These are phyloP conservation scores for Antitrichia curtipendula DNA, from an alignment of 225 moss, liverwort and hornwort genomes.

Conservation along the genomic window DNA sequence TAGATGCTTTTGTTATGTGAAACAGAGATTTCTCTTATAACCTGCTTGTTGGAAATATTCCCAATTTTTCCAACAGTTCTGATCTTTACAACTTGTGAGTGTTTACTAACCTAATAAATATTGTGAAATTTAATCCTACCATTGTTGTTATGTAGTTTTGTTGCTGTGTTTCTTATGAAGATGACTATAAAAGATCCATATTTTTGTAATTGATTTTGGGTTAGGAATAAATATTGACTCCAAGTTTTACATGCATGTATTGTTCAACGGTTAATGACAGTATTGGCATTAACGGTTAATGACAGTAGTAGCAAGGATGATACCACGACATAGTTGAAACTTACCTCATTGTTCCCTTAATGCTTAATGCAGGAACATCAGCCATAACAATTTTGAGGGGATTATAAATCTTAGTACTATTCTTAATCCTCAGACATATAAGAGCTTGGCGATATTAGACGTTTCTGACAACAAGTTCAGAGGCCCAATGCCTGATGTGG, in stretches of 20 bases:
- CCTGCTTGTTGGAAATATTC: neutral
- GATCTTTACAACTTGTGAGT: neutral
- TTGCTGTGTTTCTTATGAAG: neutral
- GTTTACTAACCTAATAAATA: neutral
- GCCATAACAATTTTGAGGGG: neutral
- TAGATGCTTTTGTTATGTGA: neutral
- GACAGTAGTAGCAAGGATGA: neutral
- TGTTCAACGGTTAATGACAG: neutral
- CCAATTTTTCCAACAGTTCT: neutral
- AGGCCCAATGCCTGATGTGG: neutral
- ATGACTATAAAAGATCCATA: neutral
- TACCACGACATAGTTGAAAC: neutral
- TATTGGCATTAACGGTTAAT: too few species aligned
- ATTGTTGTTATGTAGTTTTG: neutral
- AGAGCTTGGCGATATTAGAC: neutral
- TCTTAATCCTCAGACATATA: neutral
- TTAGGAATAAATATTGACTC: too few species aligned
- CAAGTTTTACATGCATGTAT: neutral
- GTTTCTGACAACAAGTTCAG: neutral
- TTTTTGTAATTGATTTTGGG: neutral
- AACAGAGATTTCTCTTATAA: conserved; percentile 5
- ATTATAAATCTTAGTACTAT: neutral
- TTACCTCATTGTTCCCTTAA: neutral
- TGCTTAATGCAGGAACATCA: neutral
- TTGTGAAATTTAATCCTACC: neutral